Evolutionary conservation across 108 stramenopile species (phyloP).

Genomic region (Fistulifera solaris): DNA sequence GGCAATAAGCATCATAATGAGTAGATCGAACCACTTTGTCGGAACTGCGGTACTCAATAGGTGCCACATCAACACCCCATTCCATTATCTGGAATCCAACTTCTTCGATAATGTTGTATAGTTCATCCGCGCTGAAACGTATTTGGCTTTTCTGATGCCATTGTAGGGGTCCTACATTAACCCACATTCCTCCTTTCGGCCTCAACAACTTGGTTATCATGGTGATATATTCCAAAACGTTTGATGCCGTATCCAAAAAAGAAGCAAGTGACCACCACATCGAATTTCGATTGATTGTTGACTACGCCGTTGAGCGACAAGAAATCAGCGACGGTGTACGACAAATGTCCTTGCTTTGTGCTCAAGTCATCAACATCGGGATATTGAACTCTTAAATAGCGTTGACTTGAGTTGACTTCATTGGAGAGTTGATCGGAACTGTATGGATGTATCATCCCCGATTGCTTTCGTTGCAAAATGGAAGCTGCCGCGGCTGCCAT

Average conservation of each 20-base stretch:
- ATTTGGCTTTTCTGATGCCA: slow-evolving; percentile 70
- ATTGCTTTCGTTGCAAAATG: slow-evolving; percentile 23
- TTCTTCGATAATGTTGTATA: slow-evolving; percentile 39
- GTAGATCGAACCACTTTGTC: slow-evolving; percentile 41
- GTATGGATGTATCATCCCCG: slow-evolving; percentile 44
- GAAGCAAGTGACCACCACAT: slow-evolving; percentile 63
- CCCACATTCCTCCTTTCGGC: slow-evolving; percentile 48
- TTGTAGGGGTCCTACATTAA: slow-evolving; percentile 80
- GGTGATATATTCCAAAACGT: slow-evolving; percentile 62
- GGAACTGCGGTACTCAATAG: slow-evolving; percentile 53
- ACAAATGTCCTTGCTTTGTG: slow-evolving; percentile 16
- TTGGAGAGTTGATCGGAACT: slow-evolving; percentile 51
- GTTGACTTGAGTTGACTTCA: slow-evolving; percentile 56
- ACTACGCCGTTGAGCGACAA: slow-evolving; percentile 26
- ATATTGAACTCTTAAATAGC: slow-evolving; percentile 43
- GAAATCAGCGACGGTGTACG: slow-evolving; percentile 78
- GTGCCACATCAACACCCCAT: slow-evolving; percentile 53
- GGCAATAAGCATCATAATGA: slow-evolving; percentile 56
- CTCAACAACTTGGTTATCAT: slow-evolving; percentile 33
- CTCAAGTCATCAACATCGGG: slow-evolving; percentile 13
- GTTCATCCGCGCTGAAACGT: slow-evolving; percentile 55
- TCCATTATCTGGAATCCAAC: slow-evolving; percentile 44
- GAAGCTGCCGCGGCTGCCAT: slow-evolving; percentile 65
- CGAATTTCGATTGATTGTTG: slow-evolving; percentile 19
- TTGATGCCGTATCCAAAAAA: slow-evolving; percentile 83